A percentile compares a stretch with the other conserved stretches of the same genome.
These are phyloP conservation scores for Solanum pinnatisectum DNA, from an alignment of 257 asterid species.

Conservation along the genomic window DNA sequence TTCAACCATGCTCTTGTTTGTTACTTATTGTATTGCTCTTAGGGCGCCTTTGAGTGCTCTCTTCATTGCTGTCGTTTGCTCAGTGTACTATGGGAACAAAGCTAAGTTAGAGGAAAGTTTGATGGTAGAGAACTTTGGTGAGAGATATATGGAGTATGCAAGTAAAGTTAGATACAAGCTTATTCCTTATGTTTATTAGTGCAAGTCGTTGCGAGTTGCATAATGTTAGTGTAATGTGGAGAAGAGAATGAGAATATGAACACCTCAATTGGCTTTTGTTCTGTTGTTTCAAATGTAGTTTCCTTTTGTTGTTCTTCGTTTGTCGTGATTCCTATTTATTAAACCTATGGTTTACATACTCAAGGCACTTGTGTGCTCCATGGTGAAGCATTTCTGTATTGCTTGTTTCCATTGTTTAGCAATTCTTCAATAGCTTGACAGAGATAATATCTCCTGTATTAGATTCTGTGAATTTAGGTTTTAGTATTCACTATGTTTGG, in stretches of 20 bases:
- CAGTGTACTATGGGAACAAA: slow-evolving; percentile 62
- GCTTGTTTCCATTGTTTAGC: neutral
- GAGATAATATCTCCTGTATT: neutral
- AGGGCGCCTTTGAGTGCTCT: slow-evolving; percentile 68
- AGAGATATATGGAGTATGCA: slow-evolving; percentile 52
- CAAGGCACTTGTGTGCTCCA: neutral
- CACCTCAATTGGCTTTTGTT: neutral
- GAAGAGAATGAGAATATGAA: neutral
- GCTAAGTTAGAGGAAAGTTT: slow-evolving; percentile 69
- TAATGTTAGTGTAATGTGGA: neutral
- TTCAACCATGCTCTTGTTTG: slow-evolving; percentile 81
- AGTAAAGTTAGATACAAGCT: slow-evolving; percentile 63
- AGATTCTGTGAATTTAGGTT: neutral
- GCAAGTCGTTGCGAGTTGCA: neutral
- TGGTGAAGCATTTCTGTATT: neutral
- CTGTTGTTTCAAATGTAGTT: neutral
- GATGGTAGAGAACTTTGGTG: slow-evolving; percentile 70
- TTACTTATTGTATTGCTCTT: slow-evolving; percentile 57
- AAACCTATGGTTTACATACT: neutral
- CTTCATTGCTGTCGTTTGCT: slow-evolving; percentile 42
- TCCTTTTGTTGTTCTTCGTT: neutral
- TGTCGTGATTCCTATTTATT: neutral
- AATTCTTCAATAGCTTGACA: neutral
- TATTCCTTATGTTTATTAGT: slow-evolving; percentile 78
- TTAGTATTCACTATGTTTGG: neutral